Conservation (phyloP, 2,329 filamentous ascomycete genomes). For the Verticillium zaregamsianum region DNA sequence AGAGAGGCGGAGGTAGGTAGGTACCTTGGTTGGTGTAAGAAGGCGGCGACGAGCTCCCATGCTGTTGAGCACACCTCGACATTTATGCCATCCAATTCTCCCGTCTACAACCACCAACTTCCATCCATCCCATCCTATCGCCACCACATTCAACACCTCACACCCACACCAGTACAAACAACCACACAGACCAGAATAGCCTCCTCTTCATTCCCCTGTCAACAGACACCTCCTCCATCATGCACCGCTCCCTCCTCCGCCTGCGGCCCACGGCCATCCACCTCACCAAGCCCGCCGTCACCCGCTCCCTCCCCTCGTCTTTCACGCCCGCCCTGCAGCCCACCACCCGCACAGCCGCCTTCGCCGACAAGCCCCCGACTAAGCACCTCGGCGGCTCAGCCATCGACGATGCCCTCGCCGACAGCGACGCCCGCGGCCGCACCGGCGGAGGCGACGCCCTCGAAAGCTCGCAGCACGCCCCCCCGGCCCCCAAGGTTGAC, state of each 20-base stretch:
- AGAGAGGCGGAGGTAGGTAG: no score
- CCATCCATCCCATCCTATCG: no score
- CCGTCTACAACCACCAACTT: no score
- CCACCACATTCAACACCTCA: no score
- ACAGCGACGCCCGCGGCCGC: slow-evolving; percentile 24
- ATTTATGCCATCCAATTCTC: no score
- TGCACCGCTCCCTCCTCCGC: neutral
- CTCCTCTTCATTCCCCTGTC: neutral
- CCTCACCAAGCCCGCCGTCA: neutral
- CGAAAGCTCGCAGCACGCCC: slow-evolving; percentile 19
- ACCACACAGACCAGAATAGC: no score
- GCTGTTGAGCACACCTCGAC: no score
- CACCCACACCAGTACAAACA: no score
- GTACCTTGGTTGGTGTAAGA: no score
- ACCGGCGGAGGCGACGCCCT: slow-evolving; percentile 36
- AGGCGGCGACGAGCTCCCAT: no score
- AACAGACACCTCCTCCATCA: neutral
- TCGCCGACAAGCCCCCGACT: neutral
- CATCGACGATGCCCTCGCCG: slow-evolving; percentile 21
- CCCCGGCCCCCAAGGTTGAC: slow-evolving; percentile 46
- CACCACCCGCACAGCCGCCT: neutral
- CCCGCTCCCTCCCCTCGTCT: neutral
- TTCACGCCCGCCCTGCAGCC: neutral
- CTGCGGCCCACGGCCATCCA: neutral
- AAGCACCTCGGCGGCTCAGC: neutral